These are phyloP conservation scores for Leptographium procerum DNA, from an alignment of 2,329 filamentous ascomycete species.

Conservation along the genomic window DNA sequence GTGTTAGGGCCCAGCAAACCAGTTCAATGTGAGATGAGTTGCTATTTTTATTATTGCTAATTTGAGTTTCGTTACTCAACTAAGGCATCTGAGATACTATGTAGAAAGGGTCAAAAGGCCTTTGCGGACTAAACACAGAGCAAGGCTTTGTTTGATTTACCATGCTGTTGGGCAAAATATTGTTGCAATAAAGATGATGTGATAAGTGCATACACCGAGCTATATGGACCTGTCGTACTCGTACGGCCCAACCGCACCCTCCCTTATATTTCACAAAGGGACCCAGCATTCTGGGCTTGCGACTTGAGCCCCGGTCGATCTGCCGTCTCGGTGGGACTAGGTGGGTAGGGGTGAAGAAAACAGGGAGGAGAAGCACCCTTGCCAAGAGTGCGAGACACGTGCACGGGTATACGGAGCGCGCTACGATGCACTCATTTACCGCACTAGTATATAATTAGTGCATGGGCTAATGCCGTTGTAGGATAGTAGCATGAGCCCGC, in stretches of 20 bases:
- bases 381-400: not conserved
- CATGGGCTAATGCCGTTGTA: not conserved
- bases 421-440: too few species aligned
- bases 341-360: not conserved
- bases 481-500: not conserved
- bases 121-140: too few species aligned
- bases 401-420: not conserved
- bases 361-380: not conserved
- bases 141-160: not conserved
- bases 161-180: too few species aligned
- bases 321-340: slow-evolving; percentile 11
- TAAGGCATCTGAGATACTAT: too few species aligned
- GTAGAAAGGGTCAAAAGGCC: not conserved
- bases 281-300: slow-evolving; percentile 11
- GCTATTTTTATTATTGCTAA: too few species aligned
- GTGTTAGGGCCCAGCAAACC: too few species aligned
- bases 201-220: not conserved
- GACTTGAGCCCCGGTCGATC: slow-evolving; percentile 13
- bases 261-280: not conserved
- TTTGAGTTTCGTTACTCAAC: too few species aligned
- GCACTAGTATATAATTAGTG: not conserved
- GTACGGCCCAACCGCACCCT: not conserved
- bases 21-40: too few species aligned
- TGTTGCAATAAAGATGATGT: not conserved
- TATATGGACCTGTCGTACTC: too few species aligned